Conservation (phyloP, 2,329 filamentous ascomycete genomes). For the Fusarium sp. region DNA sequence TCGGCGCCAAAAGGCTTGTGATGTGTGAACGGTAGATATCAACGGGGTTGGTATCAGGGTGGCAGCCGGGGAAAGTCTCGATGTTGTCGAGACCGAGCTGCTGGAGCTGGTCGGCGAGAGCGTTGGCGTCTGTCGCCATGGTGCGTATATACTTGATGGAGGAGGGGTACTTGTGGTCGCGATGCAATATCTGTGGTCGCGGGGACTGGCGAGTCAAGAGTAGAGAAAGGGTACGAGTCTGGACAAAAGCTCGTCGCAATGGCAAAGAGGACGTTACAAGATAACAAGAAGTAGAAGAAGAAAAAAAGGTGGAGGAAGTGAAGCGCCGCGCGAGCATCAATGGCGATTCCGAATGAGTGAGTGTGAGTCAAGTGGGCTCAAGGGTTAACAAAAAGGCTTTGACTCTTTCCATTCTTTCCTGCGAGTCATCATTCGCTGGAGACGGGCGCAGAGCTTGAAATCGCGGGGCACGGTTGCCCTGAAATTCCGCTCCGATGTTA, state of each 20-base stretch:
- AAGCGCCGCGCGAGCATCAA: conserved; percentile 47
- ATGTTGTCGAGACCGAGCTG: conserved; percentile 37
- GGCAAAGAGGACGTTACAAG: conserved; percentile 16
- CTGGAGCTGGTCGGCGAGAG: conserved; percentile 45
- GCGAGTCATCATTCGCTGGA: conserved; percentile 35
- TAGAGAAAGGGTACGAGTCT: conserved; percentile 8
- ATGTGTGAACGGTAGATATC: conserved; percentile 86
- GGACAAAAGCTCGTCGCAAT: conserved; percentile 16
- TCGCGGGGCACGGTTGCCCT: conserved; percentile 37
- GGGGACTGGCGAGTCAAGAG: conserved; percentile 6
- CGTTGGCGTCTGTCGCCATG: conserved; percentile 40
- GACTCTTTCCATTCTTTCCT: conserved; percentile 25
- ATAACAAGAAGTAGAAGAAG: conserved; percentile 33
- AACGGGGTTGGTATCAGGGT: conserved; percentile 78
- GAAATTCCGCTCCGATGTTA: conserved; percentile 37
- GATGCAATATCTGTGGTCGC: conserved; percentile 11
- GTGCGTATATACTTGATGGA: conserved; percentile 19
- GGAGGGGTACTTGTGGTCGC: conserved; percentile 23
- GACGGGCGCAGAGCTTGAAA: conserved; percentile 12
- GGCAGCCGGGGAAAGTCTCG: conserved; percentile 63
- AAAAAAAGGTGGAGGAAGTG: conserved; percentile 39
- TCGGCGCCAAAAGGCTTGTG: conserved; percentile 72
- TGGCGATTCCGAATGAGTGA: conserved; percentile 35
- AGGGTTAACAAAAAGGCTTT: conserved; percentile 44
- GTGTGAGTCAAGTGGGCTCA: conserved; percentile 48